Evolutionary conservation across 495 filamentous ascomycete species (phyloP), one percentile per base, ranked within the genome.

Genomic region (Xanthoparmelia taractica): DNA sequence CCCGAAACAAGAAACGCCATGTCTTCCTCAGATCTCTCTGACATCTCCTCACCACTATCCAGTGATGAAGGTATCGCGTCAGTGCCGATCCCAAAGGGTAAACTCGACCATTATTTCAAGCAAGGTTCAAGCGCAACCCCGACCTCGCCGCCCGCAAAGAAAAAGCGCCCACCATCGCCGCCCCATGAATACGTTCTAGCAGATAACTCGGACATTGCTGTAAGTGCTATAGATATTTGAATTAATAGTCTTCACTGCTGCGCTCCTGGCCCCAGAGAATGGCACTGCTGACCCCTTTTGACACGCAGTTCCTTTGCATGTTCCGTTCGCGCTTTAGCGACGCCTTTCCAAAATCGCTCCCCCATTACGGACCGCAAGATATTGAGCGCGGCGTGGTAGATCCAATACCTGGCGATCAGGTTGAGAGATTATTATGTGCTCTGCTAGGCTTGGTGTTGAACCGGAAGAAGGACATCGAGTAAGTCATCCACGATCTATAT

Each of bases 401-500:
- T 67, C 69, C 79, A 37, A 73, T 85, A 18, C 95, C 94, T 17
- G 88, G 89, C 65, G 87, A 94, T 71, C 85, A 88, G 67, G 86
- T 92, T 38, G 93, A 97, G 76, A 81, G 85, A 68, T 83, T 98
- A 52, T 78, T 98, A 38, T 97, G 95, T 80, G 90, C 91, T 68
- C 77, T 98, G 52, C 74, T 98, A 27, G 84, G 90, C 36, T 78
- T 97, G 71, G 82, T 96, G 59, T 80, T 97, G 66, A 98, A 98
- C 71, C 85, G 94, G 69, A 97, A 97, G 80, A 96, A 98, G 71
- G 89, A 94, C 78, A 88, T 97, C 69, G 96, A 97, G 94, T 98
- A 84, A 76, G 91, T 79, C 69, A 69, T 69, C 71, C 75, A 50
- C 33, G 15, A 25, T 36, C 23, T 37, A 25, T 36, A 8, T 11